Evolutionary conservation across 2,329 filamentous ascomycete species (phyloP).

Genomic region (Elsinoe necatrix): DNA sequence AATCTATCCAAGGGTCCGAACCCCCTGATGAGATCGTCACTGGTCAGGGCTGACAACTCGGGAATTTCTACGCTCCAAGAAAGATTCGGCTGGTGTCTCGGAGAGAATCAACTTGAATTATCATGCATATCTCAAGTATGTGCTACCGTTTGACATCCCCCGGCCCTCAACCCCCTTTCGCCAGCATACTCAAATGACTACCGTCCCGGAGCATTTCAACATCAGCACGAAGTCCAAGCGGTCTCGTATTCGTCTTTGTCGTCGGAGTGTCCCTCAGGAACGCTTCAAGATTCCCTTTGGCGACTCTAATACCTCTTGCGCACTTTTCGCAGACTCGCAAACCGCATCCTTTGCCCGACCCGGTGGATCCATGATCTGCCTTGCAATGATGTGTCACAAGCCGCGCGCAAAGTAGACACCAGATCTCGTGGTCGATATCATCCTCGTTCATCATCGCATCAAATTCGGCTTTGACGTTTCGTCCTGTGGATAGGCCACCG

Average conservation of each 20-base stretch:
- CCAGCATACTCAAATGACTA: slow-evolving; percentile 29
- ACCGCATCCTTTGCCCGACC: slow-evolving; percentile 23
- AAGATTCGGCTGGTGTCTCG: too few species aligned
- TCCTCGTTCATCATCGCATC: slow-evolving; percentile 18
- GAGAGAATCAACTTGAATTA: too few species aligned
- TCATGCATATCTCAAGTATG: too few species aligned
- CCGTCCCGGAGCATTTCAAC: slow-evolving; percentile 27
- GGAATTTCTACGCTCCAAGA: too few species aligned
- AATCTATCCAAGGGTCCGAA: background rate
- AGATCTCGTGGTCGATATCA: slow-evolving; percentile 21
- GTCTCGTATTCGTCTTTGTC: slow-evolving; percentile 18
- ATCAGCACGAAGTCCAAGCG: slow-evolving; percentile 29
- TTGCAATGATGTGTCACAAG: slow-evolving; percentile 33
- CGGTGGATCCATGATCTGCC: background rate
- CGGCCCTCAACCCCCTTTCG: background rate
- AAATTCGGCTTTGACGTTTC: slow-evolving; percentile 25
- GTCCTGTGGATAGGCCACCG: slow-evolving; percentile 1
- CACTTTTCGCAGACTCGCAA: slow-evolving; percentile 28
- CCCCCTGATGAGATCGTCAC: background rate
- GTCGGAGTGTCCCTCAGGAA: slow-evolving; percentile 21
- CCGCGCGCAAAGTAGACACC: slow-evolving; percentile 36
- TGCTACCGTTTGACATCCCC: too few species aligned
- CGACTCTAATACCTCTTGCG: slow-evolving; percentile 17
- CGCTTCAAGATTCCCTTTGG: slow-evolving; percentile 21
- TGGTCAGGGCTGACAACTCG: background rate